Evolutionary conservation across 192 early-diverging fungal species (phyloP), one percentile per base, ranked within the genome.

Genomic region (Gaertneriomyces semiglobifer): DNA sequence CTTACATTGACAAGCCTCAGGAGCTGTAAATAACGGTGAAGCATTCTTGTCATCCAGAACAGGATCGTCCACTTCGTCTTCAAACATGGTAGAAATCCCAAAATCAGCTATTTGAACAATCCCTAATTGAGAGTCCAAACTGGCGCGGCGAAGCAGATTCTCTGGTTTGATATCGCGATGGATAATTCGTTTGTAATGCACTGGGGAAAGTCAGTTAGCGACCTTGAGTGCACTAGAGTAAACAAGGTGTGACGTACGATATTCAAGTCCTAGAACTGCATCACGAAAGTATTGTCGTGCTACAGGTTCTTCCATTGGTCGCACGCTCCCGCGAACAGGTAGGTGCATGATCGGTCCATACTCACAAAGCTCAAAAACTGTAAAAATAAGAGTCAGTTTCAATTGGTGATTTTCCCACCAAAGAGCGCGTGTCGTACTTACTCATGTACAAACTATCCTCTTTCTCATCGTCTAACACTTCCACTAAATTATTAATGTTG

Each of bases 291-390:
- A 86, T 43, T 62, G 46, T 44, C 85, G 60, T 7, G 84, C 84
- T 43, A 74, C 44, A 10, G 75, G 71, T 60, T 87, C 85, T 6
- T 74, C 57, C 44, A 79, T 78, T 47, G 82, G 77, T 16, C 60
- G 39, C 7, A 77, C 80, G 7, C 40, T 66, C 33, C 80, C 68
- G 42, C 69, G 59, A 5, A 77, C 18, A 10, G 71, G 58, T 43
- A 85, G 60, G 16, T 70, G 65, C 85, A 87, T 87, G 19, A 87
- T 63, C 11, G 78, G 77, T 8, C 85, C 83, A 40, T 65, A 75
- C 46, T 85, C 81, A 56, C 85, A 87, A 40, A 87, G 73, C 62
- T 87, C 84, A 70, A 87, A 87, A 52, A 87, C 85, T 86, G 45
- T 12, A 14, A 68, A 60, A 46, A 18, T 12, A 50, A 11, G 33